Percentiles rank a stretch among this genome's conserved stretches.
phyloP scores from a whole-genome alignment of 441 rosid genomes.

The Erodium chrysanthum region DNA sequence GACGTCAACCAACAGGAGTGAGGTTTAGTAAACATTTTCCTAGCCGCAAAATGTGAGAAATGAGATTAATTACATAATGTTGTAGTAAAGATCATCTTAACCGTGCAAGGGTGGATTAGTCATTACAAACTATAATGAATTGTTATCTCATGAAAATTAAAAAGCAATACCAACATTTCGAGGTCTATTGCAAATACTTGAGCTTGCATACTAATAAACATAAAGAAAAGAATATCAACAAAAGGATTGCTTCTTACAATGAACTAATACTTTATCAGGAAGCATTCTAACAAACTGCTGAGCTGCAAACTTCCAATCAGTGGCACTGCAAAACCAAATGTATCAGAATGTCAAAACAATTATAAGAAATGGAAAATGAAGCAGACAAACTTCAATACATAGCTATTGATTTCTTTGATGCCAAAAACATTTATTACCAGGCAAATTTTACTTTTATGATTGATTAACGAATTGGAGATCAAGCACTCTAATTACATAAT shows the following conservation, averaged over 20 bases:
- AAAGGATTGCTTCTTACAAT: conserved; percentile 39
- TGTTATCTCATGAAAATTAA: background rate
- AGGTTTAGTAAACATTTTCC: conserved; percentile 3
- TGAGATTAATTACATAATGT: background rate
- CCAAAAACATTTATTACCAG: background rate
- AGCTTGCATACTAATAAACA: background rate
- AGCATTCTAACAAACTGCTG: conserved; percentile 64
- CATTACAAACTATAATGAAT: background rate
- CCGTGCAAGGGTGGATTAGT: background rate
- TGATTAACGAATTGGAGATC: too few relatives aligned
- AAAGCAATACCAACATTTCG: background rate
- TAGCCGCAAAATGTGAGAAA: background rate
- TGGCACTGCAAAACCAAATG: conserved; percentile 38
- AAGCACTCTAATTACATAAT: background rate
- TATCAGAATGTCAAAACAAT: background rate
- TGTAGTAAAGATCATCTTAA: background rate
- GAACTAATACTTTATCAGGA: conserved; percentile 74
- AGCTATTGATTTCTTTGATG: background rate
- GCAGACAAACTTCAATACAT: too few relatives aligned
- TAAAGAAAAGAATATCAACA: background rate
- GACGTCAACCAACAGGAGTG: conserved; percentile 11
- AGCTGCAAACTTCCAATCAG: conserved; percentile 91
- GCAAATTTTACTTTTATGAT: background rate
- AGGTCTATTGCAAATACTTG: background rate
- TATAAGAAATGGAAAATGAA: background rate